Evolutionary conservation across 768 basidiomycete genomes (phyloP).

Genomic region (Lentinula lateritia): DNA sequence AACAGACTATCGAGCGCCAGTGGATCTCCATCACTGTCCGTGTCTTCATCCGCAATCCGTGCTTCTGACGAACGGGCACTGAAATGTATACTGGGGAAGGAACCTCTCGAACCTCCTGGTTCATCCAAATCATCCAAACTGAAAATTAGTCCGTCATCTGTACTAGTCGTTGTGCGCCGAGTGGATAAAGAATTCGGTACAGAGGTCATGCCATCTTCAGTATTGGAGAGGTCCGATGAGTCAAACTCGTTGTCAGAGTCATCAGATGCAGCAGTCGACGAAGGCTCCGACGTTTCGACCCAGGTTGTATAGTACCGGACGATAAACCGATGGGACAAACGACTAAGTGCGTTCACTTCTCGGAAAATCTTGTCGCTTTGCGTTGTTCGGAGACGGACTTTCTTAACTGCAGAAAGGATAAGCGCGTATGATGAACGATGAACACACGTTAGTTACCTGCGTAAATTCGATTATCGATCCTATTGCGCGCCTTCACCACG

Average conservation of each 20-base stretch:
- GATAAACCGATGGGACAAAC: slow-evolving; percentile 83
- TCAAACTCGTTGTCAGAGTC: slow-evolving; percentile 23
- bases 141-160: slow-evolving; percentile 51
- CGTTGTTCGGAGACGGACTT: slow-evolving; percentile 65
- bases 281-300: slow-evolving; percentile 67
- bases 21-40: slow-evolving; percentile 33
- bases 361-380: slow-evolving; percentile 89
- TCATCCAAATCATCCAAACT: slow-evolving; percentile 58
- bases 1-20: neutral
- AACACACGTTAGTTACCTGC: slow-evolving; percentile 41
- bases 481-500: slow-evolving; percentile 92
- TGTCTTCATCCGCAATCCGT: slow-evolving; percentile 32
- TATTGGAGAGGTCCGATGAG: slow-evolving; percentile 1
- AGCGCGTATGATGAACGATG: neutral
- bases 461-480: slow-evolving; percentile 80
- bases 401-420: slow-evolving; percentile 58
- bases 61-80: slow-evolving; percentile 36
- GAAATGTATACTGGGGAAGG: slow-evolving; percentile 87
- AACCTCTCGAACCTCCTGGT: slow-evolving; percentile 39
- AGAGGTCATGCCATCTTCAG: slow-evolving; percentile 48
- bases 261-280: slow-evolving; percentile 46
- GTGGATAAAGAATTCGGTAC: slow-evolving; percentile 36
- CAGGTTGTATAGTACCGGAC: slow-evolving; percentile 91
- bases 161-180: neutral
- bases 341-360: slow-evolving; percentile 85